Conservation (phyloP, 208 protist genomes). For the Crithidia mellificae region DNA sequence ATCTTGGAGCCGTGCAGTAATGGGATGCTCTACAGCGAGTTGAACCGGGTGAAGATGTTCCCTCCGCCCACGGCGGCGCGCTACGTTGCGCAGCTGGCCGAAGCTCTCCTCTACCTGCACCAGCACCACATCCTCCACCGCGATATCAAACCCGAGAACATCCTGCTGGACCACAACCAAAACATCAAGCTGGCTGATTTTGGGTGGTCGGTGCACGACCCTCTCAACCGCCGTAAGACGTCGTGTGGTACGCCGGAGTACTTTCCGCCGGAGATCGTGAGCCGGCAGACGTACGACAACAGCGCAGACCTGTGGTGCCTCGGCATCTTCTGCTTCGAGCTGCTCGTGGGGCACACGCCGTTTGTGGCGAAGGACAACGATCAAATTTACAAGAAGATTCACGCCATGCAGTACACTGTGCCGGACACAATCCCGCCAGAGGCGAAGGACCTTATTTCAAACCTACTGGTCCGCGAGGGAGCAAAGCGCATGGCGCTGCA, state of each 20-base stretch:
- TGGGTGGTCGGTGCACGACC: constrained; percentile 98
- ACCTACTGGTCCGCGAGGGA: constrained; percentile 73
- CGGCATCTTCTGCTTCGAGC: constrained; percentile 97
- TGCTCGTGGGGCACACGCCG: constrained; percentile 94
- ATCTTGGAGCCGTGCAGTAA: constrained; percentile 98
- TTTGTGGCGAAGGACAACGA: constrained; percentile 91
- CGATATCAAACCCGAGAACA: constrained; percentile 96
- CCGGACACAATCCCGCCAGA: constrained; percentile 81
- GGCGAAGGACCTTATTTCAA: constrained; percentile 89
- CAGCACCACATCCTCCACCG: constrained; percentile 97
- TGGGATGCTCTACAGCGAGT: constrained; percentile 98
- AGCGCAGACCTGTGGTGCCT: constrained; percentile 96
- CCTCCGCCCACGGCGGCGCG: constrained; percentile 81
- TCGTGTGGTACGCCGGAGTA: constrained; percentile 99
- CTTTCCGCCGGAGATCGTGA: constrained; percentile 99
- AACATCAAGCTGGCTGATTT: constrained; percentile 99
- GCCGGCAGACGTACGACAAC: constrained; percentile 86
- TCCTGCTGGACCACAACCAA: constrained; percentile 89
- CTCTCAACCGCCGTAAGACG: constrained; percentile 90
- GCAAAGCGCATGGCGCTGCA: constrained; percentile 77
- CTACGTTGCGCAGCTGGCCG: constrained; percentile 94
- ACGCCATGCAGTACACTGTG: constrained; percentile 87
- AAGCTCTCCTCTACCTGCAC: constrained; percentile 97
- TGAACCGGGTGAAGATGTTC: constrained; percentile 91
- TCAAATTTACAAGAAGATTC: constrained; percentile 92